phyloP scores from a whole-genome alignment of 768 basidiomycete genomes.

The Pisolithus orientalis region DNA sequence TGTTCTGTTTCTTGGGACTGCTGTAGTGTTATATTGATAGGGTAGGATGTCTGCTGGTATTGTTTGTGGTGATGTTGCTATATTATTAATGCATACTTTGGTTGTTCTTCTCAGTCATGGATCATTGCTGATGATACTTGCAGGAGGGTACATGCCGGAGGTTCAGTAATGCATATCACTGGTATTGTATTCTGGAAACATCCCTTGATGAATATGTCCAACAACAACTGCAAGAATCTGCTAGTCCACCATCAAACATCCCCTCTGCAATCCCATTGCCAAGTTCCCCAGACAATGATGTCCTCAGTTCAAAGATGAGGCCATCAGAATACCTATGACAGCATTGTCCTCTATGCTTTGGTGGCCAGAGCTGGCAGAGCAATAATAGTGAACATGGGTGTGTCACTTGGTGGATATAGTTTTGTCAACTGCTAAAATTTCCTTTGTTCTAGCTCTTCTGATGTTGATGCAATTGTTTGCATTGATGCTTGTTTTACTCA shows the following conservation, averaged over 20 bases:
- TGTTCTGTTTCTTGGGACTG: no score
- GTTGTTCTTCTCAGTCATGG: no score
- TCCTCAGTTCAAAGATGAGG: not conserved
- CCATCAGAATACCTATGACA: conserved; percentile 15
- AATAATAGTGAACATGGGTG: not conserved
- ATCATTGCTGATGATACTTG: not conserved
- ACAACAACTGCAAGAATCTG: not conserved
- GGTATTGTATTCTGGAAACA: conserved; percentile 18
- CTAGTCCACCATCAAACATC: not conserved
- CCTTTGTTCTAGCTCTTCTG: conserved; percentile 2
- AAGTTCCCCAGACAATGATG: not conserved
- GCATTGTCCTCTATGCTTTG: conserved; percentile 26
- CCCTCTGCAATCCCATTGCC: not conserved
- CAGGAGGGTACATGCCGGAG: conserved; percentile 19
- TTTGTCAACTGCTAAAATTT: not conserved
- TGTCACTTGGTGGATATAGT: not conserved
- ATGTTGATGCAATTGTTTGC: conserved; percentile 24
- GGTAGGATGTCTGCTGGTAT: no score
- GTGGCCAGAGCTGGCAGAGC: not conserved
- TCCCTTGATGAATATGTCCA: conserved; percentile 4
- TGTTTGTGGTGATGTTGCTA: no score
- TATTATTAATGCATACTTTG: no score
- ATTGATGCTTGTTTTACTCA: conserved; percentile 32
- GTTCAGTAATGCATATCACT: conserved; percentile 23
- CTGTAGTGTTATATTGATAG: no score